Evolutionary conservation across 345 rosid species (phyloP).

Genomic region (Stellera chamaejasme): DNA sequence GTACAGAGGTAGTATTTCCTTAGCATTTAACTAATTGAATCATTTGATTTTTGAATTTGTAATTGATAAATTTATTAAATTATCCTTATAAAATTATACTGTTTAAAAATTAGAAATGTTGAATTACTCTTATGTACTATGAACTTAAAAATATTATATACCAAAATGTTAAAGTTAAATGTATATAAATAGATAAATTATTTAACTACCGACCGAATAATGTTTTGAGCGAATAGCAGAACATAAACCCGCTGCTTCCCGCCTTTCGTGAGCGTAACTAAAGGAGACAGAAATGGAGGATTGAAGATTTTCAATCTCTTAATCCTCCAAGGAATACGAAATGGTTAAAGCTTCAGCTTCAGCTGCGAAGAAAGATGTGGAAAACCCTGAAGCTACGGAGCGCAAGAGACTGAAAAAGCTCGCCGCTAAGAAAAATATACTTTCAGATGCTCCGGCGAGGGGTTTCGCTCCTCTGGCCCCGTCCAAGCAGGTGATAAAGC

Average conservation of each 20-base stretch:
- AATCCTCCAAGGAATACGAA: background rate
- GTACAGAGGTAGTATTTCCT: too few relatives aligned
- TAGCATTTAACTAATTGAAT: too few relatives aligned
- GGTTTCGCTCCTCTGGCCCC: constrained; percentile 36
- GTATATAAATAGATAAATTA: background rate
- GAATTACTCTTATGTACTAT: background rate
- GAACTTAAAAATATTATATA: background rate
- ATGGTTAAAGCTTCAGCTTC: constrained; percentile 31
- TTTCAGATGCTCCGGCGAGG: constrained; percentile 42
- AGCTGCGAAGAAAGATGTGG: constrained; percentile 20
- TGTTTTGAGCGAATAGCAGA: background rate
- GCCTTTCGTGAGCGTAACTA: background rate
- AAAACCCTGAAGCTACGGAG: constrained; percentile 35
- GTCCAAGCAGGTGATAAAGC: constrained; percentile 54
- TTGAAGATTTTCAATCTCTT: background rate
- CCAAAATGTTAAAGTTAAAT: background rate
- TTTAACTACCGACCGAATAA: background rate
- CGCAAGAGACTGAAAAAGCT: constrained; percentile 45
- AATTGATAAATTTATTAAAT: too few relatives aligned
- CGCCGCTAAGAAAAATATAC: constrained; percentile 31
- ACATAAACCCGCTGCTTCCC: constrained; percentile 11
- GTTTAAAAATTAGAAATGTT: too few relatives aligned
- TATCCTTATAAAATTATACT: too few relatives aligned
- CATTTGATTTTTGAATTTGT: too few relatives aligned
- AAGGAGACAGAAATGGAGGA: background rate